Evolutionary conservation across 2,329 filamentous ascomycete species (phyloP).

Genomic region (Alternaria rosae): DNA sequence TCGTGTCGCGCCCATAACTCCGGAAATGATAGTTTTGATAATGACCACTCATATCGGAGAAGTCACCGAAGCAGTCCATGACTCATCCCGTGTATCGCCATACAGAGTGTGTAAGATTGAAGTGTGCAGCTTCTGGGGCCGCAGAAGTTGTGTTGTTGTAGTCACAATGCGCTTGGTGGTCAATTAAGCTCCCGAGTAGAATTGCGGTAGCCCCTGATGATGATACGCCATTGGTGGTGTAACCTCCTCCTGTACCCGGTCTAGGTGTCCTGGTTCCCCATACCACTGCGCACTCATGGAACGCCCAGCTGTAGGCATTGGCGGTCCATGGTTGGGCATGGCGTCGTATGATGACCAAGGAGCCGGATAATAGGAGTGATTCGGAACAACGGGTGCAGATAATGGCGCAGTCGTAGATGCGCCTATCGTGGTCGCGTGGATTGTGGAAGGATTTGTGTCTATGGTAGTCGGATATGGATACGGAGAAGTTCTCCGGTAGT

Average conservation of each 20-base stretch:
- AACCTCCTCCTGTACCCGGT: slow-evolving; percentile 48
- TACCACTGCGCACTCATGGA: slow-evolving; percentile 50
- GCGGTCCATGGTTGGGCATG: slow-evolving; percentile 31
- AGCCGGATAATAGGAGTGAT: slow-evolving; percentile 40
- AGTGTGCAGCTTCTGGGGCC: neutral
- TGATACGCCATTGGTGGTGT: slow-evolving; percentile 38
- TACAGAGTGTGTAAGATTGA: neutral
- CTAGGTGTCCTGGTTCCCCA: slow-evolving; percentile 39
- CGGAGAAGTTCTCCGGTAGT: slow-evolving; percentile 41
- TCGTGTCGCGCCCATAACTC: slow-evolving; percentile 9
- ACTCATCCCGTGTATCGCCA: neutral
- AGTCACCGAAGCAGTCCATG: neutral
- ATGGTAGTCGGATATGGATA: slow-evolving; percentile 45
- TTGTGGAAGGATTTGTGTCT: slow-evolving; percentile 39
- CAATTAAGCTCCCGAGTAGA: slow-evolving; percentile 37
- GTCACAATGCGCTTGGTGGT: neutral
- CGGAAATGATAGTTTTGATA: slow-evolving; percentile 5
- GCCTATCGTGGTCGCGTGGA: slow-evolving; percentile 37
- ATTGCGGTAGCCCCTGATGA: slow-evolving; percentile 38
- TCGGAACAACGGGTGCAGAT: slow-evolving; percentile 45
- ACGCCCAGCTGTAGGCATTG: slow-evolving; percentile 39
- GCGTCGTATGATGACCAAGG: slow-evolving; percentile 42
- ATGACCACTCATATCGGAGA: neutral
- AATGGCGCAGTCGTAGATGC: slow-evolving; percentile 39
- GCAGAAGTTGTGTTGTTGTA: neutral